Evolutionary conservation across 2,329 filamentous ascomycete genomes (phyloP).

Genomic region (Curvularia sp.): DNA sequence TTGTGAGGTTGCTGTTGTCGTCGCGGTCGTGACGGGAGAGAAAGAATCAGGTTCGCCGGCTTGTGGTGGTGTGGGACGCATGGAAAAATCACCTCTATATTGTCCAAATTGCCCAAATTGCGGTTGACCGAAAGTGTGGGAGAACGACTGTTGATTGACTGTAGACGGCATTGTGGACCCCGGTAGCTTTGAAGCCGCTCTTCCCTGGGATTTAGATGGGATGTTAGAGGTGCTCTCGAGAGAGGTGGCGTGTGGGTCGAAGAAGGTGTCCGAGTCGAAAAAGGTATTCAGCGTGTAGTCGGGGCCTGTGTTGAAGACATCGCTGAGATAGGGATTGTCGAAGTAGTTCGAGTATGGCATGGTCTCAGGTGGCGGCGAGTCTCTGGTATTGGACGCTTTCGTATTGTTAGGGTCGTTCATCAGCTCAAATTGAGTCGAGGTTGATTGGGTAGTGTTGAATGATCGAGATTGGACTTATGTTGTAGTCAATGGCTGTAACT

Average conservation of each 20-base stretch:
- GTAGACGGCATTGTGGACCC: conserved; percentile 21
- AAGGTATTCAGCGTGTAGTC: conserved; percentile 39
- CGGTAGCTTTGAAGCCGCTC: conserved; percentile 27
- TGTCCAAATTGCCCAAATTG: conserved; percentile 33
- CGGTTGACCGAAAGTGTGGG: conserved; percentile 28
- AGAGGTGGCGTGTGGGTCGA: conserved; percentile 37
- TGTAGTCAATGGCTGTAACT: conserved; percentile 1
- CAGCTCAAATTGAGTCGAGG: conserved; percentile 8
- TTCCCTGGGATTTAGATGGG: conserved; percentile 23
- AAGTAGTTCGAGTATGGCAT: conserved; percentile 22
- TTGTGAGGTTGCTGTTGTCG: conserved; percentile 32
- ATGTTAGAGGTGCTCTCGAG: conserved; percentile 30
- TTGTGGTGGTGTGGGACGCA: conserved; percentile 26
- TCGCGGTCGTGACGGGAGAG: conserved; percentile 25
- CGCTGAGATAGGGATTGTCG: conserved; percentile 36
- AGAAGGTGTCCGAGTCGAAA: conserved; percentile 39
- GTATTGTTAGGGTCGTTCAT: conserved; percentile 39
- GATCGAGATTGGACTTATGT: conserved; percentile 12
- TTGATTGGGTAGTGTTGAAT: conserved; percentile 15
- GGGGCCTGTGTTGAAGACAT: conserved; percentile 32
- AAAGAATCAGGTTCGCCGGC: conserved; percentile 26
- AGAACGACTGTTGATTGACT: conserved; percentile 21
- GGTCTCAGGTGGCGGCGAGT: conserved; percentile 28
- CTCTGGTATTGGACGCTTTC: conserved; percentile 34
- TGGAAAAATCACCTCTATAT: conserved; percentile 29